phyloP scores from a whole-genome alignment of 164 flowering plant genomes.

The Dillenia turbinata region DNA sequence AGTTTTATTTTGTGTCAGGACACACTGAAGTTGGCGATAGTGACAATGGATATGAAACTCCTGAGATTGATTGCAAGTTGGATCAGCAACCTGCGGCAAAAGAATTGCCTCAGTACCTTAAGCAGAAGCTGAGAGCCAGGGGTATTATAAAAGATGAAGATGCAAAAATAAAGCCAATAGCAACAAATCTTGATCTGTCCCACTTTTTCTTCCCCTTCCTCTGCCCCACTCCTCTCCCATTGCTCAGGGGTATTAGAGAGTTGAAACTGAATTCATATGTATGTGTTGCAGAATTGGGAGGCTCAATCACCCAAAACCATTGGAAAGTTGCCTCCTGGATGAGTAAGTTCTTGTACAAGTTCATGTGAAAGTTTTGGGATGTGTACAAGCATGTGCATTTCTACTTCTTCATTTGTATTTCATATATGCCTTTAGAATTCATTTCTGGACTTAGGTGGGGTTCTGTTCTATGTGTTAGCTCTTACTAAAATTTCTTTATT shows the following conservation, averaged over 20 bases:
- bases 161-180: constrained; percentile 13
- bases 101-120: constrained; percentile 86
- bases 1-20: constrained; percentile 15
- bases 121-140: constrained; percentile 80
- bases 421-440: neutral
- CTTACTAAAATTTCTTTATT: too few relatives aligned
- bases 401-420: neutral
- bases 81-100: constrained; percentile 32
- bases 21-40: constrained; percentile 17
- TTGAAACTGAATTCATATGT: too few relatives aligned
- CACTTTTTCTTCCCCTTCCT: too few relatives aligned
- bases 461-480: too few relatives aligned
- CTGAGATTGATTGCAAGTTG: constrained; percentile 23
- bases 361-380: too few relatives aligned
- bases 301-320: constrained; percentile 21
- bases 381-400: neutral
- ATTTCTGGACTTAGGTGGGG: too few relatives aligned
- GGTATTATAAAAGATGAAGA: constrained; percentile 73
- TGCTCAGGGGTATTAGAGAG: too few relatives aligned
- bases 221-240: too few relatives aligned
- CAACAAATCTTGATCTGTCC: constrained; percentile 3
- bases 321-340: constrained; percentile 59
- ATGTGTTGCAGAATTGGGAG: constrained; percentile 42
- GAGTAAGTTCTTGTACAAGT: constrained; percentile 49
- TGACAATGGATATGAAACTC: constrained; percentile 17